phyloP scores from a whole-genome alignment of 495 filamentous ascomycete species.

The Pseudomonodictys pantanalensis region DNA sequence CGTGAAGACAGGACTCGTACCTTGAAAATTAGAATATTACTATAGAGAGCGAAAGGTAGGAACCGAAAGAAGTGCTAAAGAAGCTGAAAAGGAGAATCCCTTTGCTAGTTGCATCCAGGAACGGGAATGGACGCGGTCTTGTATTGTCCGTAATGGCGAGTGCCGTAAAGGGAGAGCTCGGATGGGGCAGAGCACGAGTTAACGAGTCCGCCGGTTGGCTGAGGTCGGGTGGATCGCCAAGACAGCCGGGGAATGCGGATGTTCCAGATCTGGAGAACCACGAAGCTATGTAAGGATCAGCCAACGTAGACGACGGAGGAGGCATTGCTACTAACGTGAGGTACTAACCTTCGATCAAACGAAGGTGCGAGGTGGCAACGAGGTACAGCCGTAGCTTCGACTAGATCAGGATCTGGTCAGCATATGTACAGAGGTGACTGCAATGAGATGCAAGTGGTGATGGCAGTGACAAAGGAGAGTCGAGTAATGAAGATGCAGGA shows the following conservation, averaged over 20 bases:
- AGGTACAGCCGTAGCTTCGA: no score
- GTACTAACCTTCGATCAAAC: conserved; percentile 4
- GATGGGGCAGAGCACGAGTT: conserved; percentile 43
- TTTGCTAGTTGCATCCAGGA: conserved; percentile 37
- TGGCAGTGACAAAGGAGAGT: no score
- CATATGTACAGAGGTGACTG: no score
- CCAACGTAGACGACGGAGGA: background rate
- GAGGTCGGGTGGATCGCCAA: conserved; percentile 27
- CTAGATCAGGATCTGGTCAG: no score
- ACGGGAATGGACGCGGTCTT: conserved; percentile 33
- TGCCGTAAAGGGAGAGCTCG: conserved; percentile 31
- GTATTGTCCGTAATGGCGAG: conserved; percentile 25
- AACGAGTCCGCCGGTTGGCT: conserved; percentile 41
- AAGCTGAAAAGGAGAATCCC: conserved; percentile 27
- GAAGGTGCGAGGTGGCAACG: background rate
- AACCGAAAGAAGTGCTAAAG: conserved; percentile 22
- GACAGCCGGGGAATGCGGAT: conserved; percentile 30
- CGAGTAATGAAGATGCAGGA: no score
- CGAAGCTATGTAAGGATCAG: conserved; percentile 28
- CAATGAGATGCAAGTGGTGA: no score
- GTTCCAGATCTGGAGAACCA: conserved; percentile 30
- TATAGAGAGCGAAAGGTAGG: conserved; percentile 38
- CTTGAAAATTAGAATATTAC: conserved; percentile 38
- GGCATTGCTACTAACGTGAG: conserved; percentile 1
- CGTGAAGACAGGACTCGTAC: conserved; percentile 27